Evolutionary conservation across 805 yeast species (phyloP).

Genomic region (Myxozyma udenii): DNA sequence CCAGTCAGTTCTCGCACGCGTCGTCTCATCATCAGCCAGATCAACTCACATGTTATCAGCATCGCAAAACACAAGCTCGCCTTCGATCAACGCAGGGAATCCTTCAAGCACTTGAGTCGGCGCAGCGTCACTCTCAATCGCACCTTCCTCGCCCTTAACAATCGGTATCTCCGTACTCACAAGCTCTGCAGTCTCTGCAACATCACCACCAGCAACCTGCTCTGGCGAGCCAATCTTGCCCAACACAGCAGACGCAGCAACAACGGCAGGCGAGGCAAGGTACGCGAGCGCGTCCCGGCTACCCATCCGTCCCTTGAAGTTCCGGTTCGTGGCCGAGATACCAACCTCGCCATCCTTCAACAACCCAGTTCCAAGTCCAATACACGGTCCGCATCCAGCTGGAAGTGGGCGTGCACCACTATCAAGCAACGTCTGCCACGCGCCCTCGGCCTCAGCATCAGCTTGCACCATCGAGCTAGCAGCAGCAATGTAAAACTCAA

Average conservation of each 20-base stretch:
- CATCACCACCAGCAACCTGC: conserved; percentile 60
- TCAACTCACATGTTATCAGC: conserved; percentile 59
- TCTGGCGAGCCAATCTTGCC: conserved; percentile 93
- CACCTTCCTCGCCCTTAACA: conserved; percentile 38
- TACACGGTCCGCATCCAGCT: conserved; percentile 99
- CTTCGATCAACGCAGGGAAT: conserved; percentile 83
- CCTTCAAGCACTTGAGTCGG: conserved; percentile 80
- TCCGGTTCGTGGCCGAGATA: conserved; percentile 96
- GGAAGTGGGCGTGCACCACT: conserved; percentile 96
- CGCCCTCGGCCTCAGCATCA: conserved; percentile 87
- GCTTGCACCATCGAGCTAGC: conserved; percentile 90
- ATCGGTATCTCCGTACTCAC: conserved; percentile 36
- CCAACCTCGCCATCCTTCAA: conserved; percentile 96
- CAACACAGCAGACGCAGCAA: conserved; percentile 95
- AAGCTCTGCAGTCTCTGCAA: conserved; percentile 35
- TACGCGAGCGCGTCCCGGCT: conserved; percentile 93
- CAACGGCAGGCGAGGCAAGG: conserved; percentile 95
- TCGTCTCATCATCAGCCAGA: background rate
- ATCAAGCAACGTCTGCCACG: conserved; percentile 83
- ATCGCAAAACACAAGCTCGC: conserved; percentile 92
- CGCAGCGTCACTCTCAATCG: conserved; percentile 40
- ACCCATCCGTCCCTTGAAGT: conserved; percentile 99
- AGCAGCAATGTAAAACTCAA: conserved; percentile 95
- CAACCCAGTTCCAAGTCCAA: conserved; percentile 93
- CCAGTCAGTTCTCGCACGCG: conserved; percentile 37